Percentiles rank a stretch among this genome's conserved stretches.
Evolutionary conservation across 169 alveolate species (phyloP).

Genomic region (Pseudocohnilembus persalinus): DNA sequence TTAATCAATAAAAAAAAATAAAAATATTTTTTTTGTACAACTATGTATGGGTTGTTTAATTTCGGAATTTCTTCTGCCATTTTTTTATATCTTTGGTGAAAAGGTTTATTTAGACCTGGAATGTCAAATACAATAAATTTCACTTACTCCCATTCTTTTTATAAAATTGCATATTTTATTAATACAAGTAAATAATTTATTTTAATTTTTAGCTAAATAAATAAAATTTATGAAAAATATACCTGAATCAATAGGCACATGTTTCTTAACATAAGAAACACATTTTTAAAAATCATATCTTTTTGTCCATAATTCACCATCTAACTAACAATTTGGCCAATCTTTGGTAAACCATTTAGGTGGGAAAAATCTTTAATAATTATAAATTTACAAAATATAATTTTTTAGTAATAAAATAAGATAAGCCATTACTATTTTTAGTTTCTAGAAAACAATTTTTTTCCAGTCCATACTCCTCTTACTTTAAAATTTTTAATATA

Average conservation of each 20-base stretch:
- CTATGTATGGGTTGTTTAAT: conserved; percentile 41
- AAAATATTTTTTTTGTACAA: not conserved
- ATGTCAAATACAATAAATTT: conserved; percentile 71
- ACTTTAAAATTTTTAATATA: conserved; percentile 2
- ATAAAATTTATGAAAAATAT: too few species aligned
- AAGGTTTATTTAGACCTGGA: conserved; percentile 57
- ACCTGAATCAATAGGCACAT: not conserved
- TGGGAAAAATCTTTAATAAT: conserved; percentile 37
- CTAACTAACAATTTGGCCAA: conserved; percentile 65
- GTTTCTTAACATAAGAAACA: conserved; percentile 56
- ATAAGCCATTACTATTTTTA: conserved; percentile 18
- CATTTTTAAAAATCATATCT: conserved; percentile 60
- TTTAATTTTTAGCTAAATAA: too few species aligned
- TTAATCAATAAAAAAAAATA: too few species aligned
- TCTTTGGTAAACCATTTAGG: conserved; percentile 62
- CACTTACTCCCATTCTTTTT: conserved; percentile 63
- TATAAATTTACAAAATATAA: too few species aligned
- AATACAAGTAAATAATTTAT: too few species aligned
- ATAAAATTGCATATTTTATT: conserved; percentile 10
- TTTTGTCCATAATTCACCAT: conserved; percentile 71
- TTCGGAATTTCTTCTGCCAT: conserved; percentile 40
- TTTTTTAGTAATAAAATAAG: too few species aligned
- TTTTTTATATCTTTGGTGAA: conserved; percentile 44
- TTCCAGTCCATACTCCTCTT: conserved; percentile 67
- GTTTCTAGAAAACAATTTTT: conserved; percentile 51